Conservation (phyloP, 495 filamentous ascomycete species). For the Cercophora newfieldiana region DNA sequence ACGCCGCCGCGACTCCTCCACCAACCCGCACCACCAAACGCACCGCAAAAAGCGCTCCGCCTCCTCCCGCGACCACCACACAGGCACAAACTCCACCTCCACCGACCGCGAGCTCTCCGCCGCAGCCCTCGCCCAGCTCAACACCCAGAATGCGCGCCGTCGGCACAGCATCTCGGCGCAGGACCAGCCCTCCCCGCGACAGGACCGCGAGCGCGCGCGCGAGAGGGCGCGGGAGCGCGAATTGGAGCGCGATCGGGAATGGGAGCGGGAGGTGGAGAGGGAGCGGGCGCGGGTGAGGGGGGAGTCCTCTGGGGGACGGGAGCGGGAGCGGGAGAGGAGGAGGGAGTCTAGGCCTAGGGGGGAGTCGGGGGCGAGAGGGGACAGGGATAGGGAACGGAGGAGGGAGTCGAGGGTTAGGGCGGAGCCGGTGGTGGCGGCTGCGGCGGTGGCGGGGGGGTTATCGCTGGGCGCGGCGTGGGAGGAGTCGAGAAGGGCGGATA, state of each 20-base stretch:
- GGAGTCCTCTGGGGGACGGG: too few relatives aligned
- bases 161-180: not conserved
- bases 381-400: constrained; percentile 5
- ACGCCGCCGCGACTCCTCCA: constrained; percentile 27
- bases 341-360: constrained; percentile 16
- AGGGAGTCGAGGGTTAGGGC: not conserved
- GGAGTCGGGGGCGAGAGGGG: constrained; percentile 13
- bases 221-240: constrained; percentile 31
- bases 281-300: constrained; percentile 8
- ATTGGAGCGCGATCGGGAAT: constrained; percentile 28
- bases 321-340: not conserved
- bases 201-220: constrained; percentile 21
- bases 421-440: not conserved
- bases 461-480: not conserved
- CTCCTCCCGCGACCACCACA: not conserved
- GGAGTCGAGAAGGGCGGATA: not conserved
- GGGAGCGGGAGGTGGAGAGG: constrained; percentile 22
- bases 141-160: constrained; percentile 8
- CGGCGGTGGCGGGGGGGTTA: not conserved
- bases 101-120: constrained; percentile 12
- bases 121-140: constrained; percentile 17
- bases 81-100: constrained; percentile 17
- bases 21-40: constrained; percentile 16
- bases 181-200: not conserved
- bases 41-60: constrained; percentile 21